Base-by-base conservation (phyloP, 73 alveolate species). In the Symbiodinium natans region DNA sequence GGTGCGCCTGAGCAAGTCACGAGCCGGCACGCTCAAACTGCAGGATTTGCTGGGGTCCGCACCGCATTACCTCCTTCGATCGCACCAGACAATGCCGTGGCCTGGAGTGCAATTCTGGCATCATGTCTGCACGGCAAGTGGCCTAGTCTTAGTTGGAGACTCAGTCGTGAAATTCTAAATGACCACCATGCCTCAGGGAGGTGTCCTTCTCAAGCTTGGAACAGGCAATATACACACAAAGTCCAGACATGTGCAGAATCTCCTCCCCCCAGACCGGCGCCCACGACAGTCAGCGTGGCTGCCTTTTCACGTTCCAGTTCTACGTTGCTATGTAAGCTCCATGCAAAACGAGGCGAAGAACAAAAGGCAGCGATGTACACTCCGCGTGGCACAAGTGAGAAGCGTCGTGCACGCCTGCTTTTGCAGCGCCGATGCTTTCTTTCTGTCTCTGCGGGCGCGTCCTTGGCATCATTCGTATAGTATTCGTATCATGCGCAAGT, bases 181-280 rank as follows among this genome's bases (percentile, higher is more conserved):
- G n/a, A n/a, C n/a, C n/a, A n/a, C n/a, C 48, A 33, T 19, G 86
- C 95, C 95, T 89, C 95, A 1, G 95, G 95, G 2, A 89, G 74
- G 36, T 89, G 95, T 40, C 95, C 80, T 63, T 63, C 36, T 34
- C 77, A n/a, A 63, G 59, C 68, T 3, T 21, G 68, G 21, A 10
- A 17, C 21, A 5, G 68, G 1, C 71, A 29, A 29, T 52, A 13
- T n/a, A n/a, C n/a, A n/a, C n/a, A n/a, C n/a, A n/a, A n/a, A n/a
- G n/a, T n/a, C n/a, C n/a, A n/a, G n/a, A n/a, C n/a, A n/a, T n/a
- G n/a, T n/a, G n/a, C n/a, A n/a, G n/a, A n/a, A n/a, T n/a, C 36
- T 63, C 80, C 95, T 63, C 95, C 95, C 41, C 95, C 95, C 43
- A 89, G 75, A 39, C 95, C 95, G 39, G 95, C 95, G 9, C 95